Evolutionary conservation across 805 yeast species (phyloP).

Genomic region (Starmerella ratchasimensis): DNA sequence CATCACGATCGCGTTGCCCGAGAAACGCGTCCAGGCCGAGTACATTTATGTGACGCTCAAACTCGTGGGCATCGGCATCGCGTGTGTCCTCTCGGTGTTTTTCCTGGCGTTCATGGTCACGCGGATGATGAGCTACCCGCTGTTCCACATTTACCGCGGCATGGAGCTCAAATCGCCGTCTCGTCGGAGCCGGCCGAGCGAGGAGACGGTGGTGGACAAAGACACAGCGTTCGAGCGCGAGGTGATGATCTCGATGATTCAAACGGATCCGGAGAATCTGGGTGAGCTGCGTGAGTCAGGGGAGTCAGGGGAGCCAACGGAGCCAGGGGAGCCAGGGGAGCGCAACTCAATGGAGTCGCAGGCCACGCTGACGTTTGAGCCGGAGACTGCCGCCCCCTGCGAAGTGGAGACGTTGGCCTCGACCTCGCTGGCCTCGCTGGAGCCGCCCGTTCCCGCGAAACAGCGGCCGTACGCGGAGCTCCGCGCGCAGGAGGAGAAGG

Average conservation of each 20-base stretch:
- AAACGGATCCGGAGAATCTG: background rate
- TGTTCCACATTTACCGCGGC: constrained; percentile 16
- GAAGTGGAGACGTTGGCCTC: too few species aligned
- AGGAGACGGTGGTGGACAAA: background rate
- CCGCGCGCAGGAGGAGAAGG: too few species aligned
- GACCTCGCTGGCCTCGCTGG: too few species aligned
- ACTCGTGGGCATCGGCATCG: constrained; percentile 15
- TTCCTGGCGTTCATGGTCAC: constrained; percentile 14
- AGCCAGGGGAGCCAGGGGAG: too few species aligned
- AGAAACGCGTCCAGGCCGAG: constrained; percentile 7
- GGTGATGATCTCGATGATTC: background rate
- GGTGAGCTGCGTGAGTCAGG: background rate
- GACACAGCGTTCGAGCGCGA: too few species aligned
- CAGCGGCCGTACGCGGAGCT: too few species aligned
- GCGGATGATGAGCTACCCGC: constrained; percentile 15
- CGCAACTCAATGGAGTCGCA: too few species aligned
- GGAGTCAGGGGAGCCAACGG: too few species aligned
- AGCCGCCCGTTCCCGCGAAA: too few species aligned
- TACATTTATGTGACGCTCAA: constrained; percentile 8
- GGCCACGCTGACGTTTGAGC: too few species aligned
- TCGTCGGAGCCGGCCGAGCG: background rate
- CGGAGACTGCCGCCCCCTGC: too few species aligned
- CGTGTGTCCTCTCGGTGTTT: constrained; percentile 12
- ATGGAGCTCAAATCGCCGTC: constrained; percentile 12
- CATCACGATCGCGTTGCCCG: constrained; percentile 10